Base-by-base conservation (phyloP, 2,329 filamentous ascomycete species). In the Didymella pomorum region DNA sequence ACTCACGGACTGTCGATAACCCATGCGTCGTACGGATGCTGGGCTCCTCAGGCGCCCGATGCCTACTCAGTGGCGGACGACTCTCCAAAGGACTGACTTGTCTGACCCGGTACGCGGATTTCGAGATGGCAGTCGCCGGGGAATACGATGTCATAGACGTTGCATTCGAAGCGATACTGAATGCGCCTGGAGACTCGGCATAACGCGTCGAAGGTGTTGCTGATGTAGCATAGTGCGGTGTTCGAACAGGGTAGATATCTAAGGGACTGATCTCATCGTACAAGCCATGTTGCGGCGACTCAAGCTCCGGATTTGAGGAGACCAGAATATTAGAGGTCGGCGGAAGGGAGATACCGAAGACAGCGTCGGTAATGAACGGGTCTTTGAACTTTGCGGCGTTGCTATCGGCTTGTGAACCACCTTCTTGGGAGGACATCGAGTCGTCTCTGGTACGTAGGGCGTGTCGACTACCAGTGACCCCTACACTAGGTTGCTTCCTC, bases 111-210 rank as follows among this genome's bases (percentile, higher is more conserved):
- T 80, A 74, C 48, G 79, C 77, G 25, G 56, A 60, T 56, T 72
- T 76, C 75, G 82, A 65, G 71, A 81, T 61, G 73, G 86, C 76
- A 4, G 89, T 75, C 3, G 86, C 84, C 3, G 90, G 89, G 16
- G 89, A 93, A 67, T 89, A 88, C 1, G 90, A 93, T 8, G 88
- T 89, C 62, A 90, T 87, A 10, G 90, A 93, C 4, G 89, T 92
- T 7, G 90, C 90, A 3, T 90, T 93, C 0, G 90, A 92, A 58
- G 90, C 89, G 62, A 90, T 84, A 71, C 90, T 93, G 75, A 92
- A 93, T 5, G 86, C 79, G 2, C 88, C 86, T 11, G 89, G 86
- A 1, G 90, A 93, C 55, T 87, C 90, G 1, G 89, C 91, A 68
- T 90, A 92, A 60, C 88, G 82, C 1, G 90, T 92, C 4, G 90